Conservation (phyloP, 257 asterid genomes). For the Nicotiana attenuata region DNA sequence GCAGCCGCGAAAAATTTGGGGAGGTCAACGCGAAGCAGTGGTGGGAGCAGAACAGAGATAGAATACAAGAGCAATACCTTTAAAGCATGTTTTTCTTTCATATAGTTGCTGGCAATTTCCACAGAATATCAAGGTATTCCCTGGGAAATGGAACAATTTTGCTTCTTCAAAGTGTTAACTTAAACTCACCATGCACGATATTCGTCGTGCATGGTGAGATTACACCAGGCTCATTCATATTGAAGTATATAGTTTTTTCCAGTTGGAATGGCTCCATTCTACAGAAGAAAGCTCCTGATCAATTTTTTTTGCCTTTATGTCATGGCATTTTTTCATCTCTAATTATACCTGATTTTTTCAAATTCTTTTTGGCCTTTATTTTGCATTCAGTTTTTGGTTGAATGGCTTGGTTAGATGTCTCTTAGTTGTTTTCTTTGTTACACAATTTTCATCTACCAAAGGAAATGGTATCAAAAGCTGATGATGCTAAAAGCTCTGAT, state of each 20-base stretch:
- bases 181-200: neutral
- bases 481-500: neutral
- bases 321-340: neutral
- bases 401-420: constrained; percentile 1
- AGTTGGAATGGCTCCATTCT: neutral
- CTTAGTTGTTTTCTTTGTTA: neutral
- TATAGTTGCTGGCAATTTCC: neutral
- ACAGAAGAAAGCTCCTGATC: neutral
- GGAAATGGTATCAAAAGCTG: neutral
- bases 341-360: neutral
- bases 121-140: neutral
- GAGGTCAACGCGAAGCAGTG: constrained; percentile 87
- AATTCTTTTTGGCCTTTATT: neutral
- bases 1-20: constrained; percentile 85
- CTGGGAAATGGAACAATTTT: neutral
- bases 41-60: constrained; percentile 97
- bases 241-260: neutral
- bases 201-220: neutral
- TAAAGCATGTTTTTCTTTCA: neutral
- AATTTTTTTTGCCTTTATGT: neutral
- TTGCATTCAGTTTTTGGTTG: constrained; percentile 4
- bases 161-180: neutral
- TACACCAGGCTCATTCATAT: constrained; percentile 3
- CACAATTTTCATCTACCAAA: neutral
- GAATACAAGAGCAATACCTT: constrained; percentile 88